phyloP scores from a whole-genome alignment of 768 basidiomycete genomes.

The Collybia sordida region DNA sequence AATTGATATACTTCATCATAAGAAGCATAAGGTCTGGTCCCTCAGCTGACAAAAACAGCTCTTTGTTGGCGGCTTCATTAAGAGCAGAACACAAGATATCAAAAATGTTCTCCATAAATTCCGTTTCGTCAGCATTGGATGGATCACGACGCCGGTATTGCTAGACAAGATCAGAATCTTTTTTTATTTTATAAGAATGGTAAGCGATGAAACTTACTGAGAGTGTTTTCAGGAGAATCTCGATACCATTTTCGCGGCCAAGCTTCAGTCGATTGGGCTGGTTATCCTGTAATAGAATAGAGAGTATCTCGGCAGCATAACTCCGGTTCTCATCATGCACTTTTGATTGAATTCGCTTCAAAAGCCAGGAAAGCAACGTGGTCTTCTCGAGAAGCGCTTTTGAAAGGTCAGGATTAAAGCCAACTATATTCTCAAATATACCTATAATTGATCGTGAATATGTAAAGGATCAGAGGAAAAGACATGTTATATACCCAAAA shows the following conservation, averaged over 20 bases:
- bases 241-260: slow-evolving; percentile 76
- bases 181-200: slow-evolving; percentile 7
- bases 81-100: slow-evolving; percentile 87
- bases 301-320: slow-evolving; percentile 92
- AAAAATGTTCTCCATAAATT: slow-evolving; percentile 98
- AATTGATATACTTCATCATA: slow-evolving; percentile 81
- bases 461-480: slow-evolving; percentile 1
- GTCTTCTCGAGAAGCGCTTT: slow-evolving; percentile 72
- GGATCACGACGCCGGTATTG: slow-evolving; percentile 89
- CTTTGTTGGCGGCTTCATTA: slow-evolving; percentile 75
- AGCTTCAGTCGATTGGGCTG: slow-evolving; percentile 66
- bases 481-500: slow-evolving; percentile 56
- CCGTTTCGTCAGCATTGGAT: slow-evolving; percentile 82
- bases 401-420: slow-evolving; percentile 79
- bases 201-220: slow-evolving; percentile 57
- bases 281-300: slow-evolving; percentile 83
- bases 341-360: slow-evolving; percentile 71
- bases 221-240: slow-evolving; percentile 69
- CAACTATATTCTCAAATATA: slow-evolving; percentile 90
- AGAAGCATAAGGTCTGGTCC: slow-evolving; percentile 97
- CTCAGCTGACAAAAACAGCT: slow-evolving; percentile 83
- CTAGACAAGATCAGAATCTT: slow-evolving; percentile 35
- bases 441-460: slow-evolving; percentile 38
- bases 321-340: slow-evolving; percentile 87
- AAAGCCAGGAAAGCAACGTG: slow-evolving; percentile 72